A percentile compares a stretch with the other conserved stretches of the same genome.
Evolutionary conservation across 1,284 basidiomycete genomes (phyloP).

Genomic region (Wolfiporia cocos): DNA sequence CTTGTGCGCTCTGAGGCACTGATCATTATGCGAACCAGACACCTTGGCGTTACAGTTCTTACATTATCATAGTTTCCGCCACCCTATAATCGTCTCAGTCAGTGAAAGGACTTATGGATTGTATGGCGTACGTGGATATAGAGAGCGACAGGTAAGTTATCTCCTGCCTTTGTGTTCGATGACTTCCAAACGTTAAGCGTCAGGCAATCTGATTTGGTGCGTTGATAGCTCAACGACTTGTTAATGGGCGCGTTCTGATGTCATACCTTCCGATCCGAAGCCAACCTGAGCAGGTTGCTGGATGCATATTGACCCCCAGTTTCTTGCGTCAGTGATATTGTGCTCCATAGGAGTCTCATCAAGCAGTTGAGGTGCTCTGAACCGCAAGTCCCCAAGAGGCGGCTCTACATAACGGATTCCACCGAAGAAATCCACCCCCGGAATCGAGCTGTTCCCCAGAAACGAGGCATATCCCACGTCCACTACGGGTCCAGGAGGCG

Average conservation of each 20-base stretch:
- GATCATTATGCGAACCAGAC: not conserved
- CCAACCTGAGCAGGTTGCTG: constrained; percentile 37
- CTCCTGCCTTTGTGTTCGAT: constrained; percentile 32
- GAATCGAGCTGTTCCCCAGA: not conserved
- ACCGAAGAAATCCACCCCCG: constrained; percentile 1
- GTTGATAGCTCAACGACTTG: not conserved
- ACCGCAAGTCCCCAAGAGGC: constrained; percentile 45
- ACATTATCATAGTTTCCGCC: constrained; percentile 31
- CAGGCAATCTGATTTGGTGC: constrained; percentile 34
- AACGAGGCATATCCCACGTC: constrained; percentile 2
- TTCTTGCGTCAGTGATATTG: constrained; percentile 32
- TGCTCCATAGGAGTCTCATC: constrained; percentile 25
- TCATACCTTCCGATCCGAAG: constrained; percentile 34
- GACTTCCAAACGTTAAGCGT: constrained; percentile 52
- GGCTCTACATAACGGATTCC: constrained; percentile 51
- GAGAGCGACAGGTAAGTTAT: constrained; percentile 39
- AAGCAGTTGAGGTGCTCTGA: constrained; percentile 40
- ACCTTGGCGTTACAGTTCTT: not conserved
- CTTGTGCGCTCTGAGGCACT: constrained; percentile 1
- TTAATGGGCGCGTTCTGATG: not conserved
- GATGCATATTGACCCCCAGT: constrained; percentile 34
- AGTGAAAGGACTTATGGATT: not conserved
- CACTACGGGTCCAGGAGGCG: not conserved
- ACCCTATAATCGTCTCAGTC: constrained; percentile 15
- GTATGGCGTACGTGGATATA: constrained; percentile 30